Percentiles rank a stretch among this genome's conserved stretches.
These are phyloP conservation scores for Poronia punctata DNA, from an alignment of 495 filamentous ascomycete species.

Conservation along the genomic window DNA sequence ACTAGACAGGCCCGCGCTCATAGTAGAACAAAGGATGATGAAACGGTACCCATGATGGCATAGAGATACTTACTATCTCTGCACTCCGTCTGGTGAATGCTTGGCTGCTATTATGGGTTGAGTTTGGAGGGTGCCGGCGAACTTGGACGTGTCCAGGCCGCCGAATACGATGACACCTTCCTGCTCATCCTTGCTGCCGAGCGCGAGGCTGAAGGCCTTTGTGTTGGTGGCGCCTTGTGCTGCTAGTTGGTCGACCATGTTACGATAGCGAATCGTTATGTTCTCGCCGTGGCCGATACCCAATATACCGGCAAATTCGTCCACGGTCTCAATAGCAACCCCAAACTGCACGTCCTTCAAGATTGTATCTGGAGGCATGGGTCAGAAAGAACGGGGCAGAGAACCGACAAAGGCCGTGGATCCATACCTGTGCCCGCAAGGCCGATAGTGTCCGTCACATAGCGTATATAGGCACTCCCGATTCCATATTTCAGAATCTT, in stretches of 20 bases:
- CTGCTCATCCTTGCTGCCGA: constrained; percentile 39
- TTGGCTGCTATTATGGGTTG: constrained; percentile 55
- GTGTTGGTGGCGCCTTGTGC: constrained; percentile 34
- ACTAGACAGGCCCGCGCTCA: too few species aligned
- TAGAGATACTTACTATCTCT: constrained; percentile 23
- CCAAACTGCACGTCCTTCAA: constrained; percentile 38
- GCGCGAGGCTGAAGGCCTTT: constrained; percentile 42
- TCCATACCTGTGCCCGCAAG: constrained; percentile 29
- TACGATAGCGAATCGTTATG: constrained; percentile 34
- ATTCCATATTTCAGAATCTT: constrained; percentile 41
- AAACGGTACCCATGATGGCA: not conserved
- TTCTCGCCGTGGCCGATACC: constrained; percentile 41
- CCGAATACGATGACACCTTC: constrained; percentile 86
- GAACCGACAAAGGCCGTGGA: not conserved
- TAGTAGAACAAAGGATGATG: not conserved
- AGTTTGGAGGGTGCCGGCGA: constrained; percentile 58
- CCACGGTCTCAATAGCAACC: constrained; percentile 30
- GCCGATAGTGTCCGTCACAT: constrained; percentile 36
- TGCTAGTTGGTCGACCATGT: constrained; percentile 38
- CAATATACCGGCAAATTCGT: constrained; percentile 41
- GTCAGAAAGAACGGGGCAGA: not conserved
- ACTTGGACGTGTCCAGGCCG: constrained; percentile 83
- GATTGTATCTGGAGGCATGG: constrained; percentile 16
- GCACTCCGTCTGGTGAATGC: constrained; percentile 35
- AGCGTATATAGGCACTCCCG: constrained; percentile 36